phyloP scores from a whole-genome alignment of 1,139 yeast genomes.

The Yamadazyma diddensiae region DNA sequence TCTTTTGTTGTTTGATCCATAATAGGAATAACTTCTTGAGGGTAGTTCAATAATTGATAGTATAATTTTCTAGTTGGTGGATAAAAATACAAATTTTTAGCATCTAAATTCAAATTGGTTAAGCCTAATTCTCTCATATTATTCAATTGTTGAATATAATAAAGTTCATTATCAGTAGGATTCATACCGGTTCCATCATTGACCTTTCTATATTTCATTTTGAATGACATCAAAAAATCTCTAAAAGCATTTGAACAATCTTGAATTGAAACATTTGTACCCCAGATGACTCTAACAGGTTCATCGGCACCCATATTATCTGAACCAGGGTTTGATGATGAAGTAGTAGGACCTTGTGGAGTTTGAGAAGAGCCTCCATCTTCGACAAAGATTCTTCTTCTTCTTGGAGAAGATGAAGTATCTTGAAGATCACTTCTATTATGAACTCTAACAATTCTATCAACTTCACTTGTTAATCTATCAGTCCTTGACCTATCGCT shows the following conservation, averaged over 20 bases:
- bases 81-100: conserved; percentile 72
- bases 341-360: conserved; percentile 9
- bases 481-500: conserved; percentile 22
- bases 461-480: conserved; percentile 41
- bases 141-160: conserved; percentile 70
- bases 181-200: conserved; percentile 32
- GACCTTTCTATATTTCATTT: conserved; percentile 67
- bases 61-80: conserved; percentile 76
- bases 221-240: conserved; percentile 80
- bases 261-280: conserved; percentile 91
- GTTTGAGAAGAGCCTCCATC: conserved; percentile 10
- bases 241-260: conserved; percentile 80
- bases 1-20: conserved; percentile 97
- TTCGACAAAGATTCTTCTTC: conserved; percentile 34
- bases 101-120: conserved; percentile 81
- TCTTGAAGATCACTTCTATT: conserved; percentile 45
- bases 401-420: conserved; percentile 38
- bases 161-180: conserved; percentile 68
- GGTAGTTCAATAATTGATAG: conserved; percentile 84
- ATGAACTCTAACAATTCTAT: conserved; percentile 40
- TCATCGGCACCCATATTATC: conserved; percentile 43
- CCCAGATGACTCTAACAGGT: conserved; percentile 94
- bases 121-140: conserved; percentile 76
- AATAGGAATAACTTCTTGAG: conserved; percentile 94
- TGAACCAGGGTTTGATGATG: conserved; percentile 28